Percentiles rank a stretch among this genome's conserved stretches.
Conservation (phyloP, 1,139 yeast species). For the Yarrowia galli region DNA sequence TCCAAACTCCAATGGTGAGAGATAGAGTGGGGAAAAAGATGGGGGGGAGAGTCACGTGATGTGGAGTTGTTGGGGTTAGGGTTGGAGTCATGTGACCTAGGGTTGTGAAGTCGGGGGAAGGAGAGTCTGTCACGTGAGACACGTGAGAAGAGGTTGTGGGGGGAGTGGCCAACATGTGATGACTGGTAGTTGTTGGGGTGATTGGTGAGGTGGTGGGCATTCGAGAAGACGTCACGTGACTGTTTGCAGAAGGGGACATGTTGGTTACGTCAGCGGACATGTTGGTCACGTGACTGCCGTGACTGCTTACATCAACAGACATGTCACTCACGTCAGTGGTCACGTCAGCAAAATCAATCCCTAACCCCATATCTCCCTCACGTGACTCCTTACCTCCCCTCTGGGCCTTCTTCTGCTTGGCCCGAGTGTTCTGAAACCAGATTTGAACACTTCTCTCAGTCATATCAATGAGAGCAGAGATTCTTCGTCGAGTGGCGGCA, state of each 20-base stretch:
- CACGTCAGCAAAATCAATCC: not conserved
- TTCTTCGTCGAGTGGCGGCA: slow-evolving; percentile 63
- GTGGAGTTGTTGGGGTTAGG: slow-evolving; percentile 11
- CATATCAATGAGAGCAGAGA: slow-evolving; percentile 81
- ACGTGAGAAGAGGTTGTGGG: not conserved
- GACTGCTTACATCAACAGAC: not conserved
- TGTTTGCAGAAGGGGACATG: too few relatives aligned
- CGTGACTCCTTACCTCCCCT: not conserved
- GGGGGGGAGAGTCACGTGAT: slow-evolving; percentile 6
- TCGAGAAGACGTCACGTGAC: too few relatives aligned
- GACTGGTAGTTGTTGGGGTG: too few relatives aligned
- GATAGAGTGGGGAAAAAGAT: slow-evolving; percentile 23
- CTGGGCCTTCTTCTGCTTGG: slow-evolving; percentile 65
- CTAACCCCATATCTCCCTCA: not conserved
- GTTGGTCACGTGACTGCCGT: too few relatives aligned
- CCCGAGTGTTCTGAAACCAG: slow-evolving; percentile 94
- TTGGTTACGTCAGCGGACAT: too few relatives aligned
- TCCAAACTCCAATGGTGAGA: slow-evolving; percentile 16
- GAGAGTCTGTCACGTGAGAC: not conserved
- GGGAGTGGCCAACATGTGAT: not conserved
- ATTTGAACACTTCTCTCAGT: slow-evolving; percentile 90
- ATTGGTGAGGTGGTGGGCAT: not conserved
- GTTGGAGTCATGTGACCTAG: not conserved
- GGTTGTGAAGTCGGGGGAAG: not conserved
- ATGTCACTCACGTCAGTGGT: not conserved